Conservation (phyloP, 2,329 filamentous ascomycete species). For the Scleromitrula shiraiana region DNA sequence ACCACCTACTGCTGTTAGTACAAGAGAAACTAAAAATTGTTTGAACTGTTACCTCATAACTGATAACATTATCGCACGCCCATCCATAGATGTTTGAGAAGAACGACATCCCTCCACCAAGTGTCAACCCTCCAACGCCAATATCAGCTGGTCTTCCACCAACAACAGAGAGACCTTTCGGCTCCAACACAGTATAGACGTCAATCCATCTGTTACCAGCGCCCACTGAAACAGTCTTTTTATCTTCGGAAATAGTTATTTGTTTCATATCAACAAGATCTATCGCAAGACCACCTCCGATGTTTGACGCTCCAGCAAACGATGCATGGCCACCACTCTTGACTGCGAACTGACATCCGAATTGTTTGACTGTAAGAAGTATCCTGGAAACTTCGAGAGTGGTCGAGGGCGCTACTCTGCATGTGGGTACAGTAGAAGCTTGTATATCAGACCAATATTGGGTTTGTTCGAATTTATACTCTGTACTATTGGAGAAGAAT, state of each 20-base stretch:
- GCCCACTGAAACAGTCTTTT: constrained; percentile 13
- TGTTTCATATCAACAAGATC: constrained; percentile 12
- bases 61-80: constrained; percentile 17
- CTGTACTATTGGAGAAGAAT: constrained; percentile 13
- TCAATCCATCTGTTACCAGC: constrained; percentile 17
- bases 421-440: constrained; percentile 5
- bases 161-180: not conserved
- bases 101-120: constrained; percentile 16
- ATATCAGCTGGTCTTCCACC: constrained; percentile 3
- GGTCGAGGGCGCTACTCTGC: constrained; percentile 10
- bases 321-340: constrained; percentile 33
- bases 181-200: constrained; percentile 15
- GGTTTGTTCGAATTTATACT: constrained; percentile 12
- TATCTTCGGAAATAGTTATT: constrained; percentile 9
- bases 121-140: constrained; percentile 7
- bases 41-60: constrained; percentile 10
- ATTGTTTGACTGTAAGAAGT: constrained; percentile 1
- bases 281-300: constrained; percentile 15
- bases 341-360: constrained; percentile 27
- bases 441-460: not conserved
- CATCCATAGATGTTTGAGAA: constrained; percentile 11
- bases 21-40: not conserved
- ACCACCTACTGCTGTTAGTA: constrained; percentile 36
- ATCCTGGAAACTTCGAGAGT: constrained; percentile 8
- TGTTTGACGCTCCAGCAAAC: constrained; percentile 13